Evolutionary conservation across 148 eudicot genomes (phyloP).

Genomic region (Cornus suecica): DNA sequence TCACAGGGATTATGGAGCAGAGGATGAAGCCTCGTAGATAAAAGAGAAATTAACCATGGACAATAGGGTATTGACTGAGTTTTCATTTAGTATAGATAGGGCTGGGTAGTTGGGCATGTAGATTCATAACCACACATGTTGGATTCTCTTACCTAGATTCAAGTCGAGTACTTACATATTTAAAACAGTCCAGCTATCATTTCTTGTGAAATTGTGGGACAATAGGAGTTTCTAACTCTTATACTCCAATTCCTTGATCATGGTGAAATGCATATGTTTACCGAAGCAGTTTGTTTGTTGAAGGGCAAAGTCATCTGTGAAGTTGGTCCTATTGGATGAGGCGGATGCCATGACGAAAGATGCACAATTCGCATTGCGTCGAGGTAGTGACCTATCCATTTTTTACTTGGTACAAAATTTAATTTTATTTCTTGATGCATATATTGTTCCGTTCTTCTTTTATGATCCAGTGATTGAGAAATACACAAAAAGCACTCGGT

Average conservation of each 20-base stretch:
- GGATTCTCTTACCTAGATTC: neutral
- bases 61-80: no score
- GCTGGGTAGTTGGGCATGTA: no score
- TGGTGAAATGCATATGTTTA: neutral
- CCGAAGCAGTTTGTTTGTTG: neutral
- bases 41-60: no score
- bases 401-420: neutral
- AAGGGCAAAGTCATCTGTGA: slow-evolving; percentile 76
- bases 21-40: no score
- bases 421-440: neutral
- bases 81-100: no score
- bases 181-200: no score
- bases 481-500: slow-evolving; percentile 89
- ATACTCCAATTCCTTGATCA: neutral
- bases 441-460: neutral
- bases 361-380: slow-evolving; percentile 98
- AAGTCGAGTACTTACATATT: neutral
- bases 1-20: no score
- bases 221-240: neutral
- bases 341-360: slow-evolving; percentile 99
- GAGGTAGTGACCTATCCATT: slow-evolving; percentile 43
- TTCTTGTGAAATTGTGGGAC: neutral
- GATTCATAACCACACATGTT: no score
- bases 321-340: slow-evolving; percentile 92
- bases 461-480: slow-evolving; percentile 80